A percentile compares a stretch with the other conserved stretches of the same genome.
Conservation (phyloP, 2,329 filamentous ascomycete genomes). For the Ophiostoma ips region DNA sequence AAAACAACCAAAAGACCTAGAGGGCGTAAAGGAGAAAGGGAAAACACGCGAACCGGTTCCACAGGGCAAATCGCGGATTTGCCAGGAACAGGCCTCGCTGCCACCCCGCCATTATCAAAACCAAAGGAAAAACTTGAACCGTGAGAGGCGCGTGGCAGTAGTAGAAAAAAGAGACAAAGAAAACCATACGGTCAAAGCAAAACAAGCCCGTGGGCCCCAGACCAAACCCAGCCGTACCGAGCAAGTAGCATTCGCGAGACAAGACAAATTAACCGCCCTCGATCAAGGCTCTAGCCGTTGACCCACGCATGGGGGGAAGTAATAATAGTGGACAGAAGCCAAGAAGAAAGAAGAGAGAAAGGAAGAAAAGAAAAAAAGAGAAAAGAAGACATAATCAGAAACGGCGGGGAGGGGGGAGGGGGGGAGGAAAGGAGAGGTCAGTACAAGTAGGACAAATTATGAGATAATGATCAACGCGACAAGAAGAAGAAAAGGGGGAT, state of each 20-base stretch:
- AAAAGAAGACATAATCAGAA: not conserved
- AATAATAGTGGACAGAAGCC: not conserved
- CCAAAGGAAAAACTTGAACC: not conserved
- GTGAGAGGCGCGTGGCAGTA: not conserved
- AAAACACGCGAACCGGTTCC: not conserved
- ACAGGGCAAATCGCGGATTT: not conserved
- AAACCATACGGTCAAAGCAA: not conserved
- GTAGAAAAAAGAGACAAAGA: not conserved
- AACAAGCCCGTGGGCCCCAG: not conserved
- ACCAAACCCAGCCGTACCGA: not conserved
- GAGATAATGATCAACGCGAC: not conserved
- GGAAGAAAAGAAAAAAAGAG: not conserved
- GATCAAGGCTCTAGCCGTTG: not conserved
- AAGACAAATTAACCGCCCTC: not conserved
- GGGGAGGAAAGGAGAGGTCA: too few species aligned
- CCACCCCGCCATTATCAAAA: conserved; percentile 4
- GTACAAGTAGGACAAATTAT: too few species aligned
- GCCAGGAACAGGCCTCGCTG: conserved; percentile 8
- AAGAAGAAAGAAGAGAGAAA: not conserved
- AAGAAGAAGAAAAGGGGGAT: not conserved
- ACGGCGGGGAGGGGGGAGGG: not conserved
- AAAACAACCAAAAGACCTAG: not conserved
- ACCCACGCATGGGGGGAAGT: not conserved
- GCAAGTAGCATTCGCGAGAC: not conserved
- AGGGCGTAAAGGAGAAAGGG: not conserved